phyloP scores from a whole-genome alignment of 2,329 filamentous ascomycete genomes.

The Chrysoporthe cubensis region DNA sequence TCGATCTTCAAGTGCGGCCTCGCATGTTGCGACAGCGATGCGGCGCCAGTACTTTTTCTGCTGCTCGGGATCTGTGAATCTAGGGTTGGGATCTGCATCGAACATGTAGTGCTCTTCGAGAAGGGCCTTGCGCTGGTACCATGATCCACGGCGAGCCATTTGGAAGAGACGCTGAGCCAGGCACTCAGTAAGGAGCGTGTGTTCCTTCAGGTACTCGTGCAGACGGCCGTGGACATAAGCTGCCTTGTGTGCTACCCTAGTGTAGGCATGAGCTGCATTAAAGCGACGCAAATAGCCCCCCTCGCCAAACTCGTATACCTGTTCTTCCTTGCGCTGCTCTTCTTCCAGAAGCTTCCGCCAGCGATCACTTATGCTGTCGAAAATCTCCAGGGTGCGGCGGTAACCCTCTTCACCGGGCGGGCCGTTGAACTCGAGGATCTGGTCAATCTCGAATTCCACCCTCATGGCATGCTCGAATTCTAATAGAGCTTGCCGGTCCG shows the following conservation, averaged over 20 bases:
- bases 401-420: constrained; percentile 68
- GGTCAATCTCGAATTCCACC: constrained; percentile 81
- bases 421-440: constrained; percentile 78
- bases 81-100: constrained; percentile 52
- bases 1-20: constrained; percentile 82
- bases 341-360: constrained; percentile 76
- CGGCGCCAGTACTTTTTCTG: constrained; percentile 85
- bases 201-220: constrained; percentile 79
- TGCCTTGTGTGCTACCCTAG: constrained; percentile 88
- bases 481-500: constrained; percentile 72
- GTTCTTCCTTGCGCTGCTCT: constrained; percentile 77
- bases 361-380: constrained; percentile 75
- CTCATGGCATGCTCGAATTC: constrained; percentile 90
- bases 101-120: constrained; percentile 96
- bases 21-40: constrained; percentile 78
- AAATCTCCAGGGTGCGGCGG: constrained; percentile 70
- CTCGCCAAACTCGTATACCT: constrained; percentile 79
- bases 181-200: constrained; percentile 73
- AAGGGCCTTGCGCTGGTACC: constrained; percentile 95
- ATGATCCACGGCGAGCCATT: constrained; percentile 78
- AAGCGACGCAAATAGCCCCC: constrained; percentile 88
- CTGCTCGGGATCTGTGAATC: constrained; percentile 44
- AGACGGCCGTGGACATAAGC: constrained; percentile 77
- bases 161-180: constrained; percentile 85
- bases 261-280: constrained; percentile 91